Base-by-base conservation (phyloP, 306 rosid species). In the Sechiopsis laciniata region DNA sequence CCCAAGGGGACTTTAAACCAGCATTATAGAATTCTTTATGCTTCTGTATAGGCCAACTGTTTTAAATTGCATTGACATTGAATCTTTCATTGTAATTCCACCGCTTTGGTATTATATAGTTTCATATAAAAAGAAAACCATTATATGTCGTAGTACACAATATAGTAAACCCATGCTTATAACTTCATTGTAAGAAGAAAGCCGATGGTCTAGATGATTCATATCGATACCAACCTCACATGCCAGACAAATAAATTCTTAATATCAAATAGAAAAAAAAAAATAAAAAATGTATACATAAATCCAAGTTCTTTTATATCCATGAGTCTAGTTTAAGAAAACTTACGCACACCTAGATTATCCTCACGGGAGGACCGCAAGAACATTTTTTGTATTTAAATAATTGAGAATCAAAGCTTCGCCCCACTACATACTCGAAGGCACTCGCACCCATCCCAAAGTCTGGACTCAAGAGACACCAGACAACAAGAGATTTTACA, bases 81-180 rank as follows among this genome's bases (percentile, higher is more conserved):
- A 68, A 46, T 68, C 56, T 37, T 68, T 21, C 16, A 0, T 19
- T 21, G 22, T 59, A 48, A 70, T 68, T 48, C 57, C 58, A 22
- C 74, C 24, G 7, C 35, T 42, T 66, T 4, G 10, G 19, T 17
- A 66, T 42, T 42, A 66, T 66, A 42, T 66, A 6, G 72, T 66
- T 42, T 42, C n/a, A 19, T 40, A 42, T 19, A 45, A 10, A 66
- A 42, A 62, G 4, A 62, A 45, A 42, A 45, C 26, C 72, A 40
- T n/a, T 7, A 20, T 45, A 20, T 20, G 12, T 45, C 2, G 15
- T n/a, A 66, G 15, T n/a, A 66, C 26, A 45, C 17, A 66, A 66
- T 66, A 19, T 66, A 48, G 55, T 48, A 69, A 53, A 69, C 45
- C 15, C 19, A 20, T 45, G 73, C 10, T 13, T 45, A 48, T 69